Evolutionary conservation across 208 protist species (phyloP).

Genomic region (Leishmania aethiopica): DNA sequence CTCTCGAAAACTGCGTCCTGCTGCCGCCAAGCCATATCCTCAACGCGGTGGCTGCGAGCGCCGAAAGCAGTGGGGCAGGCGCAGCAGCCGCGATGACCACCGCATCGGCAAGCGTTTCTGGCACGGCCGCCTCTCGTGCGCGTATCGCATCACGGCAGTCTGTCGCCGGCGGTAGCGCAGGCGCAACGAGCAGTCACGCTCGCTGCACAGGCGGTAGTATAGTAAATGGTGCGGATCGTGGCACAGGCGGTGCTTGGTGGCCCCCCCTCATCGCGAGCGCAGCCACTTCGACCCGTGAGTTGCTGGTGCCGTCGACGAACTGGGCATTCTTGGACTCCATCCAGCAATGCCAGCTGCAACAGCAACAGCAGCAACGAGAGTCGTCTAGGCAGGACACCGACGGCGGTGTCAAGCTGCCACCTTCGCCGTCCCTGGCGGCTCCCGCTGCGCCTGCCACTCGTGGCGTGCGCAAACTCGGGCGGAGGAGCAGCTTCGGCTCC

Average conservation of each 20-base stretch:
- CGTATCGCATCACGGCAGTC: slow-evolving; percentile 2
- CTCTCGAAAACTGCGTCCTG: slow-evolving; percentile 8
- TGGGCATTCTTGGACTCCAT: slow-evolving; percentile 27
- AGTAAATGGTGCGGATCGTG: slow-evolving; percentile 2
- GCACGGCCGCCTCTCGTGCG: neutral
- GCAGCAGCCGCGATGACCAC: neutral
- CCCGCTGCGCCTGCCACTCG: neutral
- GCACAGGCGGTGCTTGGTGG: slow-evolving; percentile 12
- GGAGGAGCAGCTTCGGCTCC: neutral
- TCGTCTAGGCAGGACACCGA: slow-evolving; percentile 1
- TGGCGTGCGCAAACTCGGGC: neutral
- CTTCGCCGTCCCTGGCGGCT: neutral
- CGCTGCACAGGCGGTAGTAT: neutral
- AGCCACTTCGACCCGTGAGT: neutral
- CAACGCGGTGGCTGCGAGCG: slow-evolving; percentile 9
- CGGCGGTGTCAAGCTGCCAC: slow-evolving; percentile 7
- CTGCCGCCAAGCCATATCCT: slow-evolving; percentile 29
- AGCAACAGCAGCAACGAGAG: slow-evolving; percentile 1
- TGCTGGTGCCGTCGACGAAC: slow-evolving; percentile 34
- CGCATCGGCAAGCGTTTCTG: neutral
- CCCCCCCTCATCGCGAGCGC: slow-evolving; percentile 3
- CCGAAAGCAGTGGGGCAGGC: slow-evolving; percentile 5
- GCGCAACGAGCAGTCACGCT: neutral
- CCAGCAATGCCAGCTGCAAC: slow-evolving; percentile 16
- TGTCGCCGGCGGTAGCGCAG: neutral